Conservation (phyloP, 139 green algal genomes). For the Chlamydomonas eustigma region DNA sequence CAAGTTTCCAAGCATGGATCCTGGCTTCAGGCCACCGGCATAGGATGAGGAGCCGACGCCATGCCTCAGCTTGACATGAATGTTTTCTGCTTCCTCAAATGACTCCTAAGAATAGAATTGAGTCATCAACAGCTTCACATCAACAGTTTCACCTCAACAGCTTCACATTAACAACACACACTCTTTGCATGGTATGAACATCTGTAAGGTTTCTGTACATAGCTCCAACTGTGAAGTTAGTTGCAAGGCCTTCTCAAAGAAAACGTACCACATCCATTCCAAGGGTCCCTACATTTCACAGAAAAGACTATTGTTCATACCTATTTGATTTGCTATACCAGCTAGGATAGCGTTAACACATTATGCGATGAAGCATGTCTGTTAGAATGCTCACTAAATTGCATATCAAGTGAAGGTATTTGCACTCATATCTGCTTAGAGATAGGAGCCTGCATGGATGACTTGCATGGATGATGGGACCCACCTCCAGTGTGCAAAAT, state of each 20-base stretch:
- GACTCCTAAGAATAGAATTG: background rate
- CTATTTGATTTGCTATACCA: background rate
- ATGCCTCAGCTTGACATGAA: background rate
- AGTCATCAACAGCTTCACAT: background rate
- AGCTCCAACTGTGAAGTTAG: background rate
- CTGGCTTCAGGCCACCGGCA: slow-evolving; percentile 24
- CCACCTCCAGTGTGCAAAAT: slow-evolving; percentile 87
- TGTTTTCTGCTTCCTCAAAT: background rate
- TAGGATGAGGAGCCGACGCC: background rate
- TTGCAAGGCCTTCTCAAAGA: too few relatives aligned
- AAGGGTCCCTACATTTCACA: background rate
- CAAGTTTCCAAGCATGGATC: slow-evolving; percentile 49
- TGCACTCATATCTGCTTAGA: background rate
- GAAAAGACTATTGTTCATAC: background rate
- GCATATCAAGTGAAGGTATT: background rate
- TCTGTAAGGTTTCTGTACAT: background rate
- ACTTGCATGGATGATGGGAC: slow-evolving; percentile 36
- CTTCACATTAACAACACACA: too few relatives aligned
- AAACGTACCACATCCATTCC: background rate
- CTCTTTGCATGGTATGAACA: background rate
- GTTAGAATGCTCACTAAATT: background rate
- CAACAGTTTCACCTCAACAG: too few relatives aligned
- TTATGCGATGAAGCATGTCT: background rate
- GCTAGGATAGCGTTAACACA: background rate
- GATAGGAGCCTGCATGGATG: too few relatives aligned